Percentiles rank a stretch among this genome's conserved stretches.
Evolutionary conservation across 495 filamentous ascomycete genomes (phyloP).

Genomic region (Penicillium nucicola): DNA sequence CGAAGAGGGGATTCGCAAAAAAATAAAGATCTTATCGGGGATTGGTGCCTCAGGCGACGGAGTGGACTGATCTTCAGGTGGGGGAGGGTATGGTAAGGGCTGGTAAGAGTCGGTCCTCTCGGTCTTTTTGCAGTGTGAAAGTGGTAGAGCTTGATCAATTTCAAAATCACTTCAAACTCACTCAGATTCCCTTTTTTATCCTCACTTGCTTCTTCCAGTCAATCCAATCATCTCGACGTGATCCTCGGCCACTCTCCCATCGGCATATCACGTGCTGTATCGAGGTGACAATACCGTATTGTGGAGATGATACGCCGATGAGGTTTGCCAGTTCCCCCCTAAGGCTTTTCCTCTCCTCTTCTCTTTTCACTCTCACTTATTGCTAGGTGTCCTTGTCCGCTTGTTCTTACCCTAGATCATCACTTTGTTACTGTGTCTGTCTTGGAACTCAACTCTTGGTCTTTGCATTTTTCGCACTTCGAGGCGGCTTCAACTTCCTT

Average conservation of each 20-base stretch:
- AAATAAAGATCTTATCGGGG: conserved; percentile 6
- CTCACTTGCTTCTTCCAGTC: too few species aligned
- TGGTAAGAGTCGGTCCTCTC: too few species aligned
- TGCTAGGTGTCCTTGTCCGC: too few species aligned
- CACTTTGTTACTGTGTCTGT: not conserved
- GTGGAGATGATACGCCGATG: not conserved
- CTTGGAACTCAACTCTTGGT: not conserved
- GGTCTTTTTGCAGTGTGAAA: too few species aligned
- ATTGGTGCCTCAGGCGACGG: not conserved
- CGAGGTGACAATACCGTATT: not conserved
- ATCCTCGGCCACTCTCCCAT: too few species aligned
- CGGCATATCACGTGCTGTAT: too few species aligned
- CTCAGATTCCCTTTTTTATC: too few species aligned
- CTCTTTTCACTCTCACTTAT: not conserved
- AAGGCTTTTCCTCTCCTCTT: not conserved
- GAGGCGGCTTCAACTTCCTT: conserved; percentile 8
- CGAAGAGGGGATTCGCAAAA: conserved; percentile 10
- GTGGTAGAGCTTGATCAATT: too few species aligned
- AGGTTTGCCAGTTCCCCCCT: not conserved
- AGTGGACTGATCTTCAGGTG: too few species aligned
- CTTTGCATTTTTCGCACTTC: not conserved
- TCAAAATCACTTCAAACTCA: too few species aligned
- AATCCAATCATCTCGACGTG: too few species aligned
- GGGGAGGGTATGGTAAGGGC: too few species aligned
- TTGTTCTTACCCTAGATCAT: not conserved